phyloP scores from a whole-genome alignment of 2,329 filamentous ascomycete species.

The Penicillium sp. region DNA sequence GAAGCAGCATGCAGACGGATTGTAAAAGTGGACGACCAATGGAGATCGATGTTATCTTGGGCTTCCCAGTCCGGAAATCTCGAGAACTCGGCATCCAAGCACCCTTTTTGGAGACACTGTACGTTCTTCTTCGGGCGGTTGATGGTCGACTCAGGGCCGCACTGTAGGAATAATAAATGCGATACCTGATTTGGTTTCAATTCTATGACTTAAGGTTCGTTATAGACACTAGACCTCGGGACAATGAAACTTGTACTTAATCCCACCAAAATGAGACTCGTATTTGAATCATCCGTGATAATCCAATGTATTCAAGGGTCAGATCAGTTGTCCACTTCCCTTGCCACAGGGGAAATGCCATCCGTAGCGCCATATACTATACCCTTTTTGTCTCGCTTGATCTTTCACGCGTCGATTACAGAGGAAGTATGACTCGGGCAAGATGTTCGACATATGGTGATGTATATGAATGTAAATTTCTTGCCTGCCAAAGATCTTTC shows the following conservation, averaged over 20 bases:
- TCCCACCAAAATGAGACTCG: background rate
- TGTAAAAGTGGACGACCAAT: conserved; percentile 35
- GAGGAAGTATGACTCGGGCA: background rate
- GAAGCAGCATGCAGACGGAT: conserved; percentile 42
- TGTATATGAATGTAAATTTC: background rate
- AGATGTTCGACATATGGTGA: background rate
- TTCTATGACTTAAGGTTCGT: background rate
- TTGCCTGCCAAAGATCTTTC: background rate
- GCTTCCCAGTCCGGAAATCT: conserved; percentile 35
- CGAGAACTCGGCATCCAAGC: conserved; percentile 34
- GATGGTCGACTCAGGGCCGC: conserved; percentile 18
- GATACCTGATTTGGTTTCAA: background rate
- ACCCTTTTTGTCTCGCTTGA: background rate
- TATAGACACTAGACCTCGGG: background rate
- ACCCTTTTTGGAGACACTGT: conserved; percentile 35
- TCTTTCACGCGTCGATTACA: background rate
- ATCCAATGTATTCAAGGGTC: background rate
- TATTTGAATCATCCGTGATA: background rate
- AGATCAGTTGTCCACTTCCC: background rate
- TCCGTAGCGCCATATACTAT: background rate
- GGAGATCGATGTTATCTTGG: conserved; percentile 44
- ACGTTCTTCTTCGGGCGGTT: conserved; percentile 26
- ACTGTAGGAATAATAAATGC: background rate
- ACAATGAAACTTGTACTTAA: background rate
- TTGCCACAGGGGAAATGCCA: background rate